phyloP scores from a whole-genome alignment of 257 asterid genomes.

The Nemophila menziesii region DNA sequence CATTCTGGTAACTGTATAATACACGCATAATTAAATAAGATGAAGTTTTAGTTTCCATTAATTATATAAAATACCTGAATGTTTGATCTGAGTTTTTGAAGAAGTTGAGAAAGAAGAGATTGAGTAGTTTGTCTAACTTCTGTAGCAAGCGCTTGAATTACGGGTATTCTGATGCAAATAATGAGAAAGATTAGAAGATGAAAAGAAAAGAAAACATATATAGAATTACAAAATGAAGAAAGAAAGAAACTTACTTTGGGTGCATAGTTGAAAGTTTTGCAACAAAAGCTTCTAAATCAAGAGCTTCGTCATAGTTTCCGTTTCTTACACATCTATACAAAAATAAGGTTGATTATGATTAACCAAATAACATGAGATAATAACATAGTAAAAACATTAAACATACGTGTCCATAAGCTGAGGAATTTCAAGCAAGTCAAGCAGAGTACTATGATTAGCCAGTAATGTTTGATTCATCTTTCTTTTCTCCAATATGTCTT shows the following conservation, averaged over 20 bases:
- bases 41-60: too few species aligned
- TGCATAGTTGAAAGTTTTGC: slow-evolving; percentile 85
- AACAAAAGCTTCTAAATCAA: slow-evolving; percentile 90
- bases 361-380: background rate
- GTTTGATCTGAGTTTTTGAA: slow-evolving; percentile 88
- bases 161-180: slow-evolving; percentile 47
- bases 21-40: slow-evolving; percentile 5
- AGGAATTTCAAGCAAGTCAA: slow-evolving; percentile 98
- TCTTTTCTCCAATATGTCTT: slow-evolving; percentile 84
- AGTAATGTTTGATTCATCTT: slow-evolving; percentile 84
- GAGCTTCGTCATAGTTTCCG: slow-evolving; percentile 97
- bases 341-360: slow-evolving; percentile 7
- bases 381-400: background rate
- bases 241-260: slow-evolving; percentile 65
- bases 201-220: slow-evolving; percentile 7
- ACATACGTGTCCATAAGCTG: slow-evolving; percentile 98
- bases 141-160: slow-evolving; percentile 85
- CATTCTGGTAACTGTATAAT: slow-evolving; percentile 82
- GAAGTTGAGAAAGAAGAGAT: slow-evolving; percentile 95
- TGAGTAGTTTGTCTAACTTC: slow-evolving; percentile 91
- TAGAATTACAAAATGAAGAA: slow-evolving; percentile 16
- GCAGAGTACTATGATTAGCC: slow-evolving; percentile 83
- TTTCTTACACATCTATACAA: slow-evolving; percentile 76
- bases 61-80: slow-evolving; percentile 61
- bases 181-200: slow-evolving; percentile 11